A percentile compares a stretch with the other conserved stretches of the same genome.
Conservation (phyloP, 495 filamentous ascomycete genomes). For the Tetracladium setigerum region DNA sequence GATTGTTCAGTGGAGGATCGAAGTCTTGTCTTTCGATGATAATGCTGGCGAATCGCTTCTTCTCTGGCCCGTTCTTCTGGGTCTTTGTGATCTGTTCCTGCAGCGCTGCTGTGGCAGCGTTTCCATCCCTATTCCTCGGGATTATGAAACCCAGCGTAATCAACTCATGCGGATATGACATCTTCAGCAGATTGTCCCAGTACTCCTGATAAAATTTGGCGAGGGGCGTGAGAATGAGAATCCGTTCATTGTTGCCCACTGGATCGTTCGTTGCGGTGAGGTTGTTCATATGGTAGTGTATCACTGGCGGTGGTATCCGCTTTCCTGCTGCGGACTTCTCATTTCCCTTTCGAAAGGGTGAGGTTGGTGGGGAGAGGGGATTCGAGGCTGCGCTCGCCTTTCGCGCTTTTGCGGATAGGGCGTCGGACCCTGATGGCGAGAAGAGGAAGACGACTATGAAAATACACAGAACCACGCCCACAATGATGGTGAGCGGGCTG, state of each 20-base stretch:
- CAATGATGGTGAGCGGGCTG: conserved; percentile 40
- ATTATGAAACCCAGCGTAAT: conserved; percentile 96
- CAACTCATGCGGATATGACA: conserved; percentile 86
- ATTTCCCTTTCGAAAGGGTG: conserved; percentile 68
- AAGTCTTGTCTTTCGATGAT: conserved; percentile 95
- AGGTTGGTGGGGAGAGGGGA: conserved; percentile 73
- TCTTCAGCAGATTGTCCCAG: conserved; percentile 86
- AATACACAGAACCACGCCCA: conserved; percentile 42
- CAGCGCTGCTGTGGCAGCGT: conserved; percentile 68
- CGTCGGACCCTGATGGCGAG: conserved; percentile 24
- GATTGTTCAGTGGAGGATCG: conserved; percentile 69
- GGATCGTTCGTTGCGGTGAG: conserved; percentile 74
- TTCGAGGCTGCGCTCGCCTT: conserved; percentile 57
- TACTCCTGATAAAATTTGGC: conserved; percentile 88
- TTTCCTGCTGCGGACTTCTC: conserved; percentile 49
- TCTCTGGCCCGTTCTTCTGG: conserved; percentile 65
- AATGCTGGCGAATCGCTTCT: conserved; percentile 80
- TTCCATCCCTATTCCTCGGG: conserved; percentile 83
- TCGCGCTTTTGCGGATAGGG: conserved; percentile 36
- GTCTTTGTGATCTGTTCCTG: conserved; percentile 80
- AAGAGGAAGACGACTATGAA: conserved; percentile 47
- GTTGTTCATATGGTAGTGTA: conserved; percentile 90
- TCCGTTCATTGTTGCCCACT: conserved; percentile 67
- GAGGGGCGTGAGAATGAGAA: conserved; percentile 89
- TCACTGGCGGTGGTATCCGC: conserved; percentile 70